Base-by-base conservation (phyloP, 225 moss, liverwort and hornwort genomes). In the Asterella californica region DNA sequence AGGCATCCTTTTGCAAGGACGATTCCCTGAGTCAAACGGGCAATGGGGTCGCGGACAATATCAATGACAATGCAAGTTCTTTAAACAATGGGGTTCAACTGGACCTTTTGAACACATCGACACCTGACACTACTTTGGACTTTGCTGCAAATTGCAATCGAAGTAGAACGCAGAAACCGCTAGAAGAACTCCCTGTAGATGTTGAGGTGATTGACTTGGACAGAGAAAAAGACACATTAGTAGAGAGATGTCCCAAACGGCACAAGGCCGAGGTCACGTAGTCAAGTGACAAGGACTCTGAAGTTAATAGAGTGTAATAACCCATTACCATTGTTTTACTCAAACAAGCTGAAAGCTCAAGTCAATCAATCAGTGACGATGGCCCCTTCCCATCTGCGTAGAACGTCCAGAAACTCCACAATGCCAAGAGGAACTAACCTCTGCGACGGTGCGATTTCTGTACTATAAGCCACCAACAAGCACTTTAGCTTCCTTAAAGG, bases 211-310 rank as follows among this genome's bases (percentile, higher is more conserved):
- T 59, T 46, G 77, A 36, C 22, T 66, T 55, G 82, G 85, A 77
- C 33, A 80, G 82, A 38, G 85, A 85, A 1, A 55, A 76, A 33
- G 55, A 79, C n/a, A 79, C 60, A 36, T 57, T 55, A 15, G 8
- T 66, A 12, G 90, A 90, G 67, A 88, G 77, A 70, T 90, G 89
- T 81, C 81, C 82, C 17, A 95, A 95, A 83, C 83, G 90, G 52
- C 88, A 89, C 0, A 92, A 90, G 73, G 75, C 80, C 64, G 90
- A 90, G 34, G 34, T 55, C 42, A 36, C 45, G 42, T 38, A 21
- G 14, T 62, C 2, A 62, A 29, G 2, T n/a, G 62, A 27, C 29
- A 5, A 57, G 17, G 6, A 21, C 17, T 57, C 17, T 57, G 0
- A 24, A 57, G 24, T 19, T 42, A 42, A 57, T 57, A 18, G 5